Percentiles rank a stretch among this genome's conserved stretches.
Evolutionary conservation across 495 filamentous ascomycete species (phyloP).

Genomic region (Penicillium cosmopolitanum): DNA sequence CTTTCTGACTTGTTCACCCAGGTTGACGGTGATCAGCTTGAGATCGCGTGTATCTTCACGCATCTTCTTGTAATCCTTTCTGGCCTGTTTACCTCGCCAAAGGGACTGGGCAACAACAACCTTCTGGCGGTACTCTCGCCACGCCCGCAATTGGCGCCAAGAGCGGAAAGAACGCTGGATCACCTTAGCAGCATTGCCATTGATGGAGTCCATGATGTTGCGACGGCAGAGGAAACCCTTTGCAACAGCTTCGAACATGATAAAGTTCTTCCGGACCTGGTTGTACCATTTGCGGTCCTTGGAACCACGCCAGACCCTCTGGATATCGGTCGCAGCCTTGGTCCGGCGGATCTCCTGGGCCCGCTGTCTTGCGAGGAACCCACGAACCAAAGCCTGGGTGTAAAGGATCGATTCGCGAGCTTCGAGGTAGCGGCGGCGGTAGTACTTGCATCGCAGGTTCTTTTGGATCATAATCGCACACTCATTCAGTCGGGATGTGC

Average conservation of each 20-base stretch:
- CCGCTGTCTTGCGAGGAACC: conserved; percentile 71
- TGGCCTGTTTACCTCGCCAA: conserved; percentile 85
- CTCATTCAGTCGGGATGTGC: conserved; percentile 86
- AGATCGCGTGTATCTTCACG: conserved; percentile 96
- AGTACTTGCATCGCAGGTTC: conserved; percentile 94
- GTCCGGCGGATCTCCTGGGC: conserved; percentile 80
- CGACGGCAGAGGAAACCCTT: conserved; percentile 89
- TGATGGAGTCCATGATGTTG: conserved; percentile 87
- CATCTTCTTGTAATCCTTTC: conserved; percentile 81
- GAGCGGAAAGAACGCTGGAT: conserved; percentile 92
- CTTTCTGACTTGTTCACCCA: conserved; percentile 99
- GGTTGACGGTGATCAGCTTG: conserved; percentile 97
- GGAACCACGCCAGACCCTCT: conserved; percentile 89
- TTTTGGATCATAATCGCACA: conserved; percentile 99
- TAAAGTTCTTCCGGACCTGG: conserved; percentile 75
- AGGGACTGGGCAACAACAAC: conserved; percentile 89
- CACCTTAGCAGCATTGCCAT: conserved; percentile 87
- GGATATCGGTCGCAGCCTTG: conserved; percentile 91
- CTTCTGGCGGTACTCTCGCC: conserved; percentile 87
- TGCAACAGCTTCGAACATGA: conserved; percentile 82
- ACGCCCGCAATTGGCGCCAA: conserved; percentile 73
- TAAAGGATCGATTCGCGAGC: conserved; percentile 78
- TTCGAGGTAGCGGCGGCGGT: conserved; percentile 88
- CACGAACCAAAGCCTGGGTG: conserved; percentile 76
- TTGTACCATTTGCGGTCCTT: conserved; percentile 82